These are phyloP conservation scores for Phytophthora citrophthora DNA, from an alignment of 352 stramenopile genomes.

Conservation along the genomic window DNA sequence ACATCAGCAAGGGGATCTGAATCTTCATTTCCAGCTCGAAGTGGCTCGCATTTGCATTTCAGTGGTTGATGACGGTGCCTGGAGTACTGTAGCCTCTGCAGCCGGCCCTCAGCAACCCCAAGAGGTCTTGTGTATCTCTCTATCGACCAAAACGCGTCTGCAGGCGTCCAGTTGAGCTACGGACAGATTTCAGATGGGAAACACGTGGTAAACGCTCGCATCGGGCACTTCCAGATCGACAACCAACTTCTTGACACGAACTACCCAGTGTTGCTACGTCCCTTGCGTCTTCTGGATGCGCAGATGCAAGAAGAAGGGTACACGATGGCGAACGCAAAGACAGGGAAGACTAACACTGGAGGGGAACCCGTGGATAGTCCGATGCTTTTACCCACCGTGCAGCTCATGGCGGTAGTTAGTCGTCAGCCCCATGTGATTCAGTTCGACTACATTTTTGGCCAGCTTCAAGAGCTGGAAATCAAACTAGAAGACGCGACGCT, in stretches of 20 bases:
- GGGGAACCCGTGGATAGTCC: constrained; percentile 18
- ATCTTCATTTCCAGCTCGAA: constrained; percentile 77
- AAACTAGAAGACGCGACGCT: constrained; percentile 85
- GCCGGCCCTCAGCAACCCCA: constrained; percentile 46
- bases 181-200: constrained; percentile 68
- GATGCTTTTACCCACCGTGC: constrained; percentile 76
- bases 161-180: constrained; percentile 82
- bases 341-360: constrained; percentile 11
- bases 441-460: constrained; percentile 89
- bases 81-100: constrained; percentile 31
- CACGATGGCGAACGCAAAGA: constrained; percentile 28
- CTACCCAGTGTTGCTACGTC: constrained; percentile 79
- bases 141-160: constrained; percentile 76
- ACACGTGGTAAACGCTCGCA: constrained; percentile 77
- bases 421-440: constrained; percentile 69
- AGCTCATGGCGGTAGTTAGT: constrained; percentile 82
- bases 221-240: constrained; percentile 86
- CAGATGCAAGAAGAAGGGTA: constrained; percentile 73
- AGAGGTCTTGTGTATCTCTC: constrained; percentile 77
- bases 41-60: constrained; percentile 79
- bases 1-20: constrained; percentile 57
- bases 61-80: constrained; percentile 69
- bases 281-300: constrained; percentile 69
- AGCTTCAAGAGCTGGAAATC: constrained; percentile 88
- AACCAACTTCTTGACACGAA: constrained; percentile 88